These are phyloP conservation scores for Blastocystis sp. DNA, from an alignment of 352 stramenopile species.

Conservation along the genomic window DNA sequence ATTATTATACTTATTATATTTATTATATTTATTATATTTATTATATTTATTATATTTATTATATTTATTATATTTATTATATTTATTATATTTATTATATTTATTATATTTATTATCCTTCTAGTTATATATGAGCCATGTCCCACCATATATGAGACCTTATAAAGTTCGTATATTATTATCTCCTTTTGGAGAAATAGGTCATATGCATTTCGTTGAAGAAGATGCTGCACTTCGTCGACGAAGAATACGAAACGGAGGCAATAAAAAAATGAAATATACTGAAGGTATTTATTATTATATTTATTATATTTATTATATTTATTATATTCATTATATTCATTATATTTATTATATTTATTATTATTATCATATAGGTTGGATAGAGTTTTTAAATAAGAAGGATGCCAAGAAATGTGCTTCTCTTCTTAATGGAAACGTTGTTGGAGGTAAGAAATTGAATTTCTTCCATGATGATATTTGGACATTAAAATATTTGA, in stretches of 20 bases:
- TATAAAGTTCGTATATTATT: conserved; percentile 77
- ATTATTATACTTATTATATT: too few species aligned
- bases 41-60: too few species aligned
- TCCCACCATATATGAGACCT: conserved; percentile 84
- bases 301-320: conserved; percentile 1
- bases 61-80: too few species aligned
- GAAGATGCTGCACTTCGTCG: conserved; percentile 75
- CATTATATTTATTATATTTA: background rate
- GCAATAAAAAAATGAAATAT: conserved; percentile 57
- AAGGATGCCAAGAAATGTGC: conserved; percentile 75
- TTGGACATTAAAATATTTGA: conserved; percentile 97
- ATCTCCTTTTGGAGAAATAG: conserved; percentile 67
- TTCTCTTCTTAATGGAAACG: conserved; percentile 70
- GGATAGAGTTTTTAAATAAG: conserved; percentile 92
- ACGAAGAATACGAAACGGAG: conserved; percentile 61
- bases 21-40: too few species aligned
- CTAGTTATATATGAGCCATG: conserved; percentile 70
- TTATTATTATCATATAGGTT: conserved; percentile 55
- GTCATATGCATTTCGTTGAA: conserved; percentile 80
- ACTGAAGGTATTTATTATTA: conserved; percentile 13
- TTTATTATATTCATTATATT: background rate
- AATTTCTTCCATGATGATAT: conserved; percentile 87
- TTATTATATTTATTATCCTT: too few species aligned
- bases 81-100: too few species aligned
- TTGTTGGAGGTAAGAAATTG: conserved; percentile 71